Base-by-base conservation (phyloP, 768 basidiomycete genomes). In the Cystofilobasidium bisporidii region DNA sequence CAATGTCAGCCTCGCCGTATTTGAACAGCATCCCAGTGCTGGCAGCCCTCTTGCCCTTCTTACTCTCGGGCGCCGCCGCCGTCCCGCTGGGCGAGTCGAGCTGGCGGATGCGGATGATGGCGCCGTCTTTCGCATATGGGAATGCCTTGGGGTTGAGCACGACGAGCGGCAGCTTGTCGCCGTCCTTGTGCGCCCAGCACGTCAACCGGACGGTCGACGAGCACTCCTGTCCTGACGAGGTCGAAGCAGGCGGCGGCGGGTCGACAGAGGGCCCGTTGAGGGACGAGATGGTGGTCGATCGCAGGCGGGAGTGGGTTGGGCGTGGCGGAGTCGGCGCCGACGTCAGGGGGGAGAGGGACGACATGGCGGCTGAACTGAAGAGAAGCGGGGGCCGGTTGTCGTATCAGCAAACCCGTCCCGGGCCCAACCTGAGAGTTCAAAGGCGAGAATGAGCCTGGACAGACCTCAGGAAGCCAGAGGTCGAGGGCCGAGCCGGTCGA, bases 101-200 rank as follows among this genome's bases (percentile, higher is more conserved):
- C 62, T 53, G 58, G 12, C 36, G 38, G 18, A 65, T 40, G 26
- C 48, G 41, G 20, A 65, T 53, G 45, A 69, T 43, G 58, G 64
- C 68, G 32, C 61, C 61, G 40, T 60, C 58, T 24, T 58, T 43
- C 8, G 63, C 68, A n/a, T 28, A 50, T 11, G 68, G 68, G 38
- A 38, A 69, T 33, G 33, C 48, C 28, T 26, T n/a, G 11, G 63
- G 68, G 50, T 69, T 69, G 32, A 69, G 57, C 11, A 69, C 26
- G 26, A 69, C 68, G 17, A 60, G 45, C 17, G 33, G 65, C 18
- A 57, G 58, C 59, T 32, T 33, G 50, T 61, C 47, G 5, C n/a
- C 36, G n/a, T 66, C 65, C 3, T 45, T 48, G 28, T 66, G 65
- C 0, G 60, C 33, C n/a, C 65, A 58, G 47, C 41, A 66, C 3